phyloP scores from a whole-genome alignment of 2,329 filamentous ascomycete genomes.

The Hypoxylon sp. region DNA sequence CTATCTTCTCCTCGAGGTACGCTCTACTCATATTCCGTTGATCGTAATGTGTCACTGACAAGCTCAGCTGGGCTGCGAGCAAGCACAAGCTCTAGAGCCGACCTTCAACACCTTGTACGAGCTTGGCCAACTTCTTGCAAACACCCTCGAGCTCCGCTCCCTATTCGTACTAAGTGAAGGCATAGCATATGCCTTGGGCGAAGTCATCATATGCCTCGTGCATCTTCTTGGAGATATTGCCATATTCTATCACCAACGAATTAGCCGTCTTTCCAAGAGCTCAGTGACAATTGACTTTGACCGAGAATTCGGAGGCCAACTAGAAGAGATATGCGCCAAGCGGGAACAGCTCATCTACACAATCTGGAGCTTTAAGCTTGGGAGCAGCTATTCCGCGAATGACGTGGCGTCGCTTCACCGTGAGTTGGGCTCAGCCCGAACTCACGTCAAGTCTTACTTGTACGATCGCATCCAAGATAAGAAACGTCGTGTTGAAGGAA shows the following conservation, averaged over 20 bases:
- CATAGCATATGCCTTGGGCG: conserved; percentile 53
- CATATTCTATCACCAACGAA: conserved; percentile 54
- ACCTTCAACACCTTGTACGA: conserved; percentile 58
- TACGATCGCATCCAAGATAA: conserved; percentile 57
- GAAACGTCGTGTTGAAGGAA: conserved; percentile 56
- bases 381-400: conserved; percentile 40
- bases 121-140: conserved; percentile 55
- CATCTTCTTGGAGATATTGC: conserved; percentile 54
- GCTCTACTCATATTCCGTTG: neutral
- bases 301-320: conserved; percentile 53
- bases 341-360: conserved; percentile 53
- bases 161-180: conserved; percentile 52
- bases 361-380: conserved; percentile 55
- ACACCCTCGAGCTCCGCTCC: conserved; percentile 55
- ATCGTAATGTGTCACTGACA: conserved; percentile 5
- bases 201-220: conserved; percentile 55
- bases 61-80: conserved; percentile 55
- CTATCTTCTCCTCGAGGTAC: conserved; percentile 57
- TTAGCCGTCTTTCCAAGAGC: conserved; percentile 50
- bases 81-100: conserved; percentile 56
- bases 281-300: conserved; percentile 55
- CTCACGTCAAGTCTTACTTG: conserved; percentile 47
- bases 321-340: conserved; percentile 54
- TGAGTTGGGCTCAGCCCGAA: conserved; percentile 51
- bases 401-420: conserved; percentile 52